Conservation (phyloP, 176 grass and related monocot species). For the Oryza brachyantha region DNA sequence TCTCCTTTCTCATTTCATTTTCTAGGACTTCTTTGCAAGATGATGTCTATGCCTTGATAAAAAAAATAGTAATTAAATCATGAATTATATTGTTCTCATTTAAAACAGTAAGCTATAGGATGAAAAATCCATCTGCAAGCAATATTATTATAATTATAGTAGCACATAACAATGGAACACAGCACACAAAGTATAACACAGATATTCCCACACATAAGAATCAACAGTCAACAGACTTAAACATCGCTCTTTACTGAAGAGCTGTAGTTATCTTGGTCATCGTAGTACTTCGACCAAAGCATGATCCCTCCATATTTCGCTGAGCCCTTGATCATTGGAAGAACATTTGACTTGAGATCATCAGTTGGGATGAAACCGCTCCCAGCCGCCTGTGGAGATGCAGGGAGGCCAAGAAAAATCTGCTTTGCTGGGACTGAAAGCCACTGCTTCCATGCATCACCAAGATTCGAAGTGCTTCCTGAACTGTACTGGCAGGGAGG, state of each 20-base stretch:
- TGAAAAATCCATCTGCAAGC: not conserved
- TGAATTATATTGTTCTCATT: not conserved
- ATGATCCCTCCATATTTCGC: conserved; percentile 66
- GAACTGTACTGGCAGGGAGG: conserved; percentile 43
- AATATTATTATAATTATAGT: conserved; percentile 1
- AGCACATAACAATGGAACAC: not conserved
- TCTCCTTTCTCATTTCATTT: not conserved
- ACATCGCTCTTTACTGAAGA: conserved; percentile 55
- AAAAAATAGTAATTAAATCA: not conserved
- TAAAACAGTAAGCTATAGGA: not conserved
- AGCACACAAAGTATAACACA: not conserved
- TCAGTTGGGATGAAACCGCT: conserved; percentile 53
- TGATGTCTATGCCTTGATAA: not conserved
- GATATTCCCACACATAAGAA: not conserved
- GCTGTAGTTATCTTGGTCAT: conserved; percentile 54
- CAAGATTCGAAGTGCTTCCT: conserved; percentile 14
- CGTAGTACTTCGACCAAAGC: conserved; percentile 70
- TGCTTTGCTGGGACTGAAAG: conserved; percentile 20
- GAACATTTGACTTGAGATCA: conserved; percentile 49
- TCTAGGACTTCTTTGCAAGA: too few species aligned
- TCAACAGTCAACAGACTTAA: conserved; percentile 4
- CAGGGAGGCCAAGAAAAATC: conserved; percentile 52
- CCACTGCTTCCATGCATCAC: conserved; percentile 54
- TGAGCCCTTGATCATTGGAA: conserved; percentile 41
- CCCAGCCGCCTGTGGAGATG: conserved; percentile 44